A percentile compares a stretch with the other conserved stretches of the same genome.
Conservation (phyloP, 2,329 filamentous ascomycete genomes). For the Fusarium sp. region DNA sequence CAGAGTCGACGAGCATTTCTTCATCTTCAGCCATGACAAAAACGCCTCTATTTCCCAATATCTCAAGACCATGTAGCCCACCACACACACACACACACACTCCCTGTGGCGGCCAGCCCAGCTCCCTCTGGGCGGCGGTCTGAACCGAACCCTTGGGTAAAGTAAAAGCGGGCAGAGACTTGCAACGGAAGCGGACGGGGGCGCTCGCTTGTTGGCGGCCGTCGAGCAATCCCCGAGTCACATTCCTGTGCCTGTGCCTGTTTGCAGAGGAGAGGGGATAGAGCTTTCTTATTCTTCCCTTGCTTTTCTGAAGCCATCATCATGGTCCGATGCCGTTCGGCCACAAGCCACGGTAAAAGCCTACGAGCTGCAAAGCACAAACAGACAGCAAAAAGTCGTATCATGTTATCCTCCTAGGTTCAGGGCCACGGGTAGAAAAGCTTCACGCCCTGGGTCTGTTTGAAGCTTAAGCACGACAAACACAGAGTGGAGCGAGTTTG, state of each 20-base stretch:
- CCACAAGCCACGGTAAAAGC: conserved; percentile 20
- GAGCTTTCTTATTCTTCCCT: conserved; percentile 2
- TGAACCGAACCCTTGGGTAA: conserved; percentile 33
- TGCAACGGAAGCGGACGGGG: conserved; percentile 20
- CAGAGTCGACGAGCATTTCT: conserved; percentile 5
- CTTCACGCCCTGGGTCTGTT: not conserved
- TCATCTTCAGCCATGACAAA: conserved; percentile 14
- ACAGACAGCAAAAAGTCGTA: not conserved
- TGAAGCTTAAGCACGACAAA: not conserved
- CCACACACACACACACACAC: not conserved
- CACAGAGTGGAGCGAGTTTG: conserved; percentile 1
- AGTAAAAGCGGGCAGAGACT: conserved; percentile 4
- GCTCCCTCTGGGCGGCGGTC: not conserved
- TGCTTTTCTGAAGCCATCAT: not conserved
- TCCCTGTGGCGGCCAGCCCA: conserved; percentile 23
- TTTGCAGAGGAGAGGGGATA: not conserved
- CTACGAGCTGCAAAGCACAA: not conserved
- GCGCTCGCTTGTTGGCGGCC: conserved; percentile 19
- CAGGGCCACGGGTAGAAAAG: not conserved
- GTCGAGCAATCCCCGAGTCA: conserved; percentile 32
- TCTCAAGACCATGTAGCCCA: not conserved
- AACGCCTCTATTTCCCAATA: conserved; percentile 2
- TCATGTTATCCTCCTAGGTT: not conserved
- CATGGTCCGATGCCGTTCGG: conserved; percentile 37
- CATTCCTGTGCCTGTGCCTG: conserved; percentile 34